A percentile compares a stretch with the other conserved stretches of the same genome.
Conservation (phyloP, 176 grass and related monocot genomes). For the Zoysia pacifica region DNA sequence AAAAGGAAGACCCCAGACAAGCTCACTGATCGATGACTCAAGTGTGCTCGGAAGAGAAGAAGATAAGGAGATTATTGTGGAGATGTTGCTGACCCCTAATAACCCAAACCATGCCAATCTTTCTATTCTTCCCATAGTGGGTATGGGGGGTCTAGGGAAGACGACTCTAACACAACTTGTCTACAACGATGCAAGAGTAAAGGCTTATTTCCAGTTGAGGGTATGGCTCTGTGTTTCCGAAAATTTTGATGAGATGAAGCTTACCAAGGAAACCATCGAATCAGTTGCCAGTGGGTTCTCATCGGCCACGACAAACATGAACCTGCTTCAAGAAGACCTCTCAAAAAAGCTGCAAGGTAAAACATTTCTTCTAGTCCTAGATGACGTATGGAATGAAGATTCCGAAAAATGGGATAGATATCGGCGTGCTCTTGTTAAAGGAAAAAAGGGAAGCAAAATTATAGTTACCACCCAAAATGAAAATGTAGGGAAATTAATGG, state of each 20-base stretch:
- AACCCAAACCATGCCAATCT: conserved; percentile 4
- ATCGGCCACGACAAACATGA: conserved; percentile 56
- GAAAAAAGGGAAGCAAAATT: conserved; percentile 57
- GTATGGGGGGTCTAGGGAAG: conserved; percentile 85
- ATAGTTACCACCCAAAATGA: conserved; percentile 70
- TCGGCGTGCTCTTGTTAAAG: conserved; percentile 45
- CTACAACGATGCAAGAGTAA: conserved; percentile 73
- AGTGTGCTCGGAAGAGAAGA: conserved; percentile 69
- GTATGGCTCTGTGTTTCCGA: conserved; percentile 80
- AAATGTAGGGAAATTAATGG: conserved; percentile 62
- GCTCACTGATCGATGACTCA: conserved; percentile 61
- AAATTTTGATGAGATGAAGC: conserved; percentile 69
- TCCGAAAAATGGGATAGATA: conserved; percentile 63
- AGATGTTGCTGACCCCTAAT: conserved; percentile 39
- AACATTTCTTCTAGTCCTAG: conserved; percentile 76
- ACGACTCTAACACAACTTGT: conserved; percentile 67
- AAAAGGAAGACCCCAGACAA: conserved; percentile 51
- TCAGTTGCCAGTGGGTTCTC: conserved; percentile 46
- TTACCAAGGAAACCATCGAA: conserved; percentile 72
- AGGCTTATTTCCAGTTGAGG: conserved; percentile 60
- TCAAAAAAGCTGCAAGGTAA: conserved; percentile 56
- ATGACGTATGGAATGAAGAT: conserved; percentile 89
- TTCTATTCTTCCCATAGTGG: conserved; percentile 68
- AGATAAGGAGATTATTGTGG: conserved; percentile 66
- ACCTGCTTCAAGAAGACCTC: conserved; percentile 70